These are phyloP conservation scores for Colletotrichum sp. DNA, from an alignment of 2,329 filamentous ascomycete species.

Conservation along the genomic window DNA sequence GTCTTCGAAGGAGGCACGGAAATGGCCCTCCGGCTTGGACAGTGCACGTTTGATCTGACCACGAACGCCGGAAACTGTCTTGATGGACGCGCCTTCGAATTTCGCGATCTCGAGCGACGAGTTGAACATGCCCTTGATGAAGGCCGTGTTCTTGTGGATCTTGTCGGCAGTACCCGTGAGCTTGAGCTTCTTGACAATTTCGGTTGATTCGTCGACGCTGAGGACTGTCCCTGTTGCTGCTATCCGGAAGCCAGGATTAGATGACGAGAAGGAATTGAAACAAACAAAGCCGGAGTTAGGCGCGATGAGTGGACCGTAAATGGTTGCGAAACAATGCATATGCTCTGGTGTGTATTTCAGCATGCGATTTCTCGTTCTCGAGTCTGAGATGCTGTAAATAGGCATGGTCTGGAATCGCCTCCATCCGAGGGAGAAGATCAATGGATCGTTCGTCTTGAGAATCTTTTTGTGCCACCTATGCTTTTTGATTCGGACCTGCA, in stretches of 20 bases:
- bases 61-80: slow-evolving; percentile 92
- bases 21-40: slow-evolving; percentile 91
- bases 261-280: slow-evolving; percentile 85
- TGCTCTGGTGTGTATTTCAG: slow-evolving; percentile 99
- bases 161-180: slow-evolving; percentile 93
- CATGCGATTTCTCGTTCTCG: slow-evolving; percentile 93
- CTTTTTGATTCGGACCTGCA: slow-evolving; percentile 95
- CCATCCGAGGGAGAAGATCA: slow-evolving; percentile 98
- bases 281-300: slow-evolving; percentile 96
- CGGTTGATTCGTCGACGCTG: slow-evolving; percentile 91
- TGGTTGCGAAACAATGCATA: slow-evolving; percentile 97
- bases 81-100: slow-evolving; percentile 94
- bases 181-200: slow-evolving; percentile 99
- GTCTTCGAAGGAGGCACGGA: slow-evolving; percentile 97
- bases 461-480: slow-evolving; percentile 99
- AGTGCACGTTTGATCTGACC: slow-evolving; percentile 98
- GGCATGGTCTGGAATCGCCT: slow-evolving; percentile 91
- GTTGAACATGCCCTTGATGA: slow-evolving; percentile 99
- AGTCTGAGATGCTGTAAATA: slow-evolving; percentile 94
- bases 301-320: slow-evolving; percentile 93
- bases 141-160: slow-evolving; percentile 99
- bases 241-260: slow-evolving; percentile 89
- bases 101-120: slow-evolving; percentile 93
- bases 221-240: slow-evolving; percentile 93
- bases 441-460: slow-evolving; percentile 94